Evolutionary conservation across 176 grass and related monocot genomes (phyloP).

Genomic region (Raddia guianensis): DNA sequence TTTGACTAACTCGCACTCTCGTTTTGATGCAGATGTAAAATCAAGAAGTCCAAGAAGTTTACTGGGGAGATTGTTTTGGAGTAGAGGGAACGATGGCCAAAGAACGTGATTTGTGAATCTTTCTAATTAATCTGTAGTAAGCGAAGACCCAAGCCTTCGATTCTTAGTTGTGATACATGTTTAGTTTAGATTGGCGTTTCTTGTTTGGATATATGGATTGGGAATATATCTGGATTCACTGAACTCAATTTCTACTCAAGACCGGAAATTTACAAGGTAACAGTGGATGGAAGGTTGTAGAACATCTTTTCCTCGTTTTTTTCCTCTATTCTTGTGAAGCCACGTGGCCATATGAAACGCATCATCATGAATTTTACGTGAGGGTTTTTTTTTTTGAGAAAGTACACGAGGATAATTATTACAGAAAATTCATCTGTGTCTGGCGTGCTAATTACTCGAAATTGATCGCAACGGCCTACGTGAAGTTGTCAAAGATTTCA

Average conservation of each 20-base stretch:
- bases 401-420: too few relatives aligned
- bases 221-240: not conserved
- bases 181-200: not conserved
- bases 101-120: constrained; percentile 12
- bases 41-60: constrained; percentile 41
- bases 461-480: too few relatives aligned
- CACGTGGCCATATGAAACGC: too few relatives aligned
- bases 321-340: not conserved
- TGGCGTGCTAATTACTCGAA: too few relatives aligned
- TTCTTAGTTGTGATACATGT: not conserved
- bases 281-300: not conserved
- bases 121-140: not conserved
- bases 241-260: not conserved
- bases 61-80: constrained; percentile 47
- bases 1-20: constrained; percentile 21
- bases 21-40: constrained; percentile 38
- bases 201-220: not conserved
- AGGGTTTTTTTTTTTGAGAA: too few relatives aligned
- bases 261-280: not conserved
- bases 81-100: constrained; percentile 11
- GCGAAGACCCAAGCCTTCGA: not conserved
- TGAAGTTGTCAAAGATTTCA: too few relatives aligned
- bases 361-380: too few relatives aligned
- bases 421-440: too few relatives aligned
- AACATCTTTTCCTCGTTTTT: not conserved